Conservation (phyloP, 495 filamentous ascomycete genomes). For the Daldinia childiae region DNA sequence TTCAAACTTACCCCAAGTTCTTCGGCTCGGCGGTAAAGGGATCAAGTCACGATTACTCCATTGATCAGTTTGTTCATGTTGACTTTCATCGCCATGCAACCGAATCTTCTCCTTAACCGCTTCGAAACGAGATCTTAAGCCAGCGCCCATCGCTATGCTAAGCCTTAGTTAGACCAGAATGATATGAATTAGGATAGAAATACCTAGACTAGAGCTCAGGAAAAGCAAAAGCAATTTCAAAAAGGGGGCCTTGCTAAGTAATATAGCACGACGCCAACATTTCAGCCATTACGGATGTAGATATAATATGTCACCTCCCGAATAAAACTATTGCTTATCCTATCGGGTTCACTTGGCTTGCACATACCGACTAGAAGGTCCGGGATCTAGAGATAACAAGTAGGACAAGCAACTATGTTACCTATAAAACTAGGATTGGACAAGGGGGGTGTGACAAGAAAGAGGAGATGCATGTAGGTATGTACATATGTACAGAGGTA, state of each 20-base stretch:
- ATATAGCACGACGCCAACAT: conserved; percentile 8
- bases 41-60: conserved; percentile 50
- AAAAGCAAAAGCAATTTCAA: not conserved
- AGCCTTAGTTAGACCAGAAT: not conserved
- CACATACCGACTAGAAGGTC: not conserved
- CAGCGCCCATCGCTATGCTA: conserved; percentile 16
- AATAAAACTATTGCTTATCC: conserved; percentile 3
- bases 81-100: conserved; percentile 40
- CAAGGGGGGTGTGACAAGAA: not conserved
- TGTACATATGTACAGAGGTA: no score
- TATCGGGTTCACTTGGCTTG: not conserved
- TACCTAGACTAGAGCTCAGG: no score
- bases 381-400: conserved; percentile 29
- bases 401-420: not conserved
- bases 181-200: not conserved
- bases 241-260: conserved; percentile 9
- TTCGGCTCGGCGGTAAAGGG: conserved; percentile 46
- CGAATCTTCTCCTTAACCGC: conserved; percentile 38
- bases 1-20: conserved; percentile 47
- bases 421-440: not conserved
- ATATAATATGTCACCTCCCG: conserved; percentile 1
- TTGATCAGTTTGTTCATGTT: conserved; percentile 41
- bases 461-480: not conserved
- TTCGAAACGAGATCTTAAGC: conserved; percentile 37
- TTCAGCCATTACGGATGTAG: conserved; percentile 9